Conservation (phyloP, 345 rosid species). For the Laguncularia racemosa region DNA sequence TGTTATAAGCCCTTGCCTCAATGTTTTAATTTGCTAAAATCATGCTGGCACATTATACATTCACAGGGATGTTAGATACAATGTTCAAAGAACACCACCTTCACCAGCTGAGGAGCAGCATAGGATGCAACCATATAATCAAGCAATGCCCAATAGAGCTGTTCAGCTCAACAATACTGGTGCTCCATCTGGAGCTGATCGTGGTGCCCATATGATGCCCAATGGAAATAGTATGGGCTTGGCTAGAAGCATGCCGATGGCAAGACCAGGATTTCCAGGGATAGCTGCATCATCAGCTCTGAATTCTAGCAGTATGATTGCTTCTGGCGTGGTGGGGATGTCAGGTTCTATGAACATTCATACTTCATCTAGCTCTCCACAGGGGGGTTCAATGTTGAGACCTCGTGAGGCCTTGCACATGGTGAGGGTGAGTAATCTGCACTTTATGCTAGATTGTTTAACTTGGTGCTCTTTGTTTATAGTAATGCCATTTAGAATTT, state of each 20-base stretch:
- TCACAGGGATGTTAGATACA: conserved; percentile 67
- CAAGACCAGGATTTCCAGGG: conserved; percentile 82
- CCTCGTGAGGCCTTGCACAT: conserved; percentile 68
- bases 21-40: conserved; percentile 9
- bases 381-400: conserved; percentile 69
- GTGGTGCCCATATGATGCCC: conserved; percentile 46
- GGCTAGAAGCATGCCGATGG: conserved; percentile 59
- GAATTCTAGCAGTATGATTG: conserved; percentile 56
- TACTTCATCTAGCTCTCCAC: conserved; percentile 57
- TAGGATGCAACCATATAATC: conserved; percentile 62
- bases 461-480: not conserved
- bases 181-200: conserved; percentile 58
- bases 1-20: conserved; percentile 8
- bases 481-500: not conserved
- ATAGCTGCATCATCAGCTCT: conserved; percentile 58
- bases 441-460: not conserved
- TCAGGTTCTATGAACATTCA: conserved; percentile 58
- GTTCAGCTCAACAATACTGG: conserved; percentile 70
- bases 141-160: conserved; percentile 58
- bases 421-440: conserved; percentile 53
- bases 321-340: conserved; percentile 66
- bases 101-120: conserved; percentile 81
- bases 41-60: conserved; percentile 8
- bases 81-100: conserved; percentile 55
- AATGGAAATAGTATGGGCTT: conserved; percentile 70